A percentile compares a stretch with the other conserved stretches of the same genome.
phyloP scores from a whole-genome alignment of 345 rosid species.

The Isatis tinctoria region DNA sequence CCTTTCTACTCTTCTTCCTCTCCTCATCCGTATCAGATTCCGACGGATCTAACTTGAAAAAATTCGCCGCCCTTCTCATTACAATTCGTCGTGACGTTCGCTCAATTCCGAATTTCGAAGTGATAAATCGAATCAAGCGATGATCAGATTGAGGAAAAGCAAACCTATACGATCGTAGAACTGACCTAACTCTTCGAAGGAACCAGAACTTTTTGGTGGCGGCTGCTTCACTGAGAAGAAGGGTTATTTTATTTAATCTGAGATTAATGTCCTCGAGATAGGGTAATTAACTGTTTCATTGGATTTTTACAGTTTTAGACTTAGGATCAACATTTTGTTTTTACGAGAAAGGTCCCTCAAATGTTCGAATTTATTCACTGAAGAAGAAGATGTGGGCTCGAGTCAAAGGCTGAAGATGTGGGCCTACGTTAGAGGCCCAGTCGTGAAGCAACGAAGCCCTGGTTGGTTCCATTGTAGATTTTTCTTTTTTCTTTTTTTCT shows the following conservation, averaged over 20 bases:
- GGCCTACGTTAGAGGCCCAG: background rate
- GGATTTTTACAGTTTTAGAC: background rate
- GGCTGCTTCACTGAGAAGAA: background rate
- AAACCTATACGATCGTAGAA: background rate
- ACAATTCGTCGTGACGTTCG: background rate
- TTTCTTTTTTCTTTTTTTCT: too few species aligned
- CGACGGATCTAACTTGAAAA: background rate
- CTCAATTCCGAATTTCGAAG: background rate
- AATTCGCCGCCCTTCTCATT: background rate
- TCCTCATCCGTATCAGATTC: slow-evolving; percentile 10
- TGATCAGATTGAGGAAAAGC: background rate
- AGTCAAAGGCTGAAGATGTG: background rate
- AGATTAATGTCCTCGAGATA: background rate
- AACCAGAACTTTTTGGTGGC: background rate
- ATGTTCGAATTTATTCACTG: too few species aligned
- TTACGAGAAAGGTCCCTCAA: too few species aligned
- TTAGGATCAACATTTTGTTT: too few species aligned
- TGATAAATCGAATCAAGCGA: background rate
- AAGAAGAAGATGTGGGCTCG: too few species aligned
- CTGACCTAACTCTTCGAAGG: background rate
- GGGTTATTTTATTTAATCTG: background rate
- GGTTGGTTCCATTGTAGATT: too few species aligned
- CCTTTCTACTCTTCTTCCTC: background rate
- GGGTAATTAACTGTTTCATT: background rate
- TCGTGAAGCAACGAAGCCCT: too few species aligned